A percentile compares a stretch with the other conserved stretches of the same genome.
Conservation (phyloP, 345 rosid species). For the Trapa incisa region DNA sequence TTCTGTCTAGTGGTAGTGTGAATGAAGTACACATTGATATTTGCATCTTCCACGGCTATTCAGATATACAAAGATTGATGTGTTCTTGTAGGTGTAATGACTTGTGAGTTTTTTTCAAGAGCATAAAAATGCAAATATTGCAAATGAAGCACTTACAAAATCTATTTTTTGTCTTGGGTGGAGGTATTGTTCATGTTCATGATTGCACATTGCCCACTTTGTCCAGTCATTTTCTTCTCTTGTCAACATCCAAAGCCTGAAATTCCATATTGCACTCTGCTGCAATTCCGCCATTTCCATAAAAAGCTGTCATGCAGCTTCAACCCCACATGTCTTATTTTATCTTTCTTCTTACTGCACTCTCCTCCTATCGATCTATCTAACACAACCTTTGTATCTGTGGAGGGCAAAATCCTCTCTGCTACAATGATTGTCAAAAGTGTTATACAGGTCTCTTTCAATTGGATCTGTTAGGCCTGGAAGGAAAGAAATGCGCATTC, state of each 20-base stretch:
- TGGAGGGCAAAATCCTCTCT: not conserved
- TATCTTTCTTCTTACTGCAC: not conserved
- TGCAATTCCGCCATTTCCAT: not conserved
- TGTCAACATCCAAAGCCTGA: not conserved
- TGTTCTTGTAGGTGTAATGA: not conserved
- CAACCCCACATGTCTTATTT: slow-evolving; percentile 5
- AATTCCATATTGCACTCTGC: not conserved
- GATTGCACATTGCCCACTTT: not conserved
- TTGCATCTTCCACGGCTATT: slow-evolving; percentile 1
- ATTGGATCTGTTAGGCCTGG: not conserved
- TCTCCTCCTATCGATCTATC: not conserved
- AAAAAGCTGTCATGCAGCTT: not conserved
- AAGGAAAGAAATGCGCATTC: slow-evolving; percentile 19
- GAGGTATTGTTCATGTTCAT: not conserved
- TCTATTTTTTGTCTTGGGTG: not conserved
- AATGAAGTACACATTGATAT: not conserved
- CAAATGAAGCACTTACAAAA: not conserved
- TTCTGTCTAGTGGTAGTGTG: not conserved
- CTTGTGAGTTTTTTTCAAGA: not conserved
- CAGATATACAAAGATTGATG: not conserved
- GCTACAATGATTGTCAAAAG: not conserved
- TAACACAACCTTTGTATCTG: not conserved
- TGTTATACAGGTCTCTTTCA: not conserved
- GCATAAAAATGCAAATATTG: not conserved
- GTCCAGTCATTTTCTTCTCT: not conserved